phyloP scores from a whole-genome alignment of 1,284 basidiomycete species.

The Ustilago hordei region DNA sequence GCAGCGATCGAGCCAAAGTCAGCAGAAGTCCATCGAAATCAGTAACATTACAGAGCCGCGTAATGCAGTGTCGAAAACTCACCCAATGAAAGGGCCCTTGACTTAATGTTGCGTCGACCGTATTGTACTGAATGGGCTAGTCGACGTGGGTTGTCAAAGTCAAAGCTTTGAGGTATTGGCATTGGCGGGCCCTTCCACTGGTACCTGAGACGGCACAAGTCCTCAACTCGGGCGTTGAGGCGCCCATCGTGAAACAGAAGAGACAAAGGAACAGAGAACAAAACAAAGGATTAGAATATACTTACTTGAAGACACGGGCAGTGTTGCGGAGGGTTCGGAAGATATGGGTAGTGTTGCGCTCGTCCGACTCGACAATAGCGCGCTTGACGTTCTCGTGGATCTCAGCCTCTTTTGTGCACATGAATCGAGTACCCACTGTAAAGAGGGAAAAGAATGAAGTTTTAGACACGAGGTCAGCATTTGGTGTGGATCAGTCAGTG shows the following conservation, averaged over 20 bases:
- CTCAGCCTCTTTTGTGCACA: slow-evolving; percentile 78
- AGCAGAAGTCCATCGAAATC: neutral
- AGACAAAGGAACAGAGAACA: neutral
- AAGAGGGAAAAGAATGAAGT: neutral
- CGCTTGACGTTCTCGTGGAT: slow-evolving; percentile 92
- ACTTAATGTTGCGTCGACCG: neutral
- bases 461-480: neutral
- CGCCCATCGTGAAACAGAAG: neutral
- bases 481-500: neutral
- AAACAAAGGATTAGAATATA: slow-evolving; percentile 1
- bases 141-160: slow-evolving; percentile 2
- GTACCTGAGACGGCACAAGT: neutral
- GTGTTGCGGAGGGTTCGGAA: slow-evolving; percentile 86
- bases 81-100: slow-evolving; percentile 42
- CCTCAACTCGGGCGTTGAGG: neutral
- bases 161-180: slow-evolving; percentile 1
- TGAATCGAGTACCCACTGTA: slow-evolving; percentile 80
- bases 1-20: neutral
- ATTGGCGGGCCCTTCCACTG: slow-evolving; percentile 31
- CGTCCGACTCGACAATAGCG: slow-evolving; percentile 83
- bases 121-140: neutral
- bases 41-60: neutral
- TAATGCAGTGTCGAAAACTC: slow-evolving; percentile 8
- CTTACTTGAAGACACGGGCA: slow-evolving; percentile 82
- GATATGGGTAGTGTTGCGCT: slow-evolving; percentile 85